Percentiles rank a stretch among this genome's conserved stretches.
Evolutionary conservation across 306 rosid species (phyloP).

Genomic region (Begonia loranthoides): DNA sequence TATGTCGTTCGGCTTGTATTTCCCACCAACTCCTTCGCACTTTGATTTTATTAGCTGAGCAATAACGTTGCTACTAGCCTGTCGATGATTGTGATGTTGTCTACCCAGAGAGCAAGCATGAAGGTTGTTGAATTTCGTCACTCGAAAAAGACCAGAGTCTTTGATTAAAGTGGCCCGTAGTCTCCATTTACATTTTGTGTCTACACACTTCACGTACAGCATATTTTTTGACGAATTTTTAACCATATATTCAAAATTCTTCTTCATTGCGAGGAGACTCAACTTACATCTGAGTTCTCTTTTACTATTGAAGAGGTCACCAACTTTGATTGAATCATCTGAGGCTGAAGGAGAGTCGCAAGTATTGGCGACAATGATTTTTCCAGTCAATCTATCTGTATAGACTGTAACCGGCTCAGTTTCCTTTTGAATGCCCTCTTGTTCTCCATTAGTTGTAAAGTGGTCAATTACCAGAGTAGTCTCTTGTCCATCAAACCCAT

Average conservation of each 20-base stretch:
- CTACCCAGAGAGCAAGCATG: neutral
- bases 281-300: neutral
- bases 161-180: neutral
- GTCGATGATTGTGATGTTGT: neutral
- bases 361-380: no score
- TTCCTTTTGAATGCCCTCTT: no score
- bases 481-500: no score
- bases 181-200: neutral
- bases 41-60: neutral
- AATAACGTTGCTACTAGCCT: neutral
- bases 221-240: neutral
- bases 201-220: neutral
- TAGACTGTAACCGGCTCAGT: no score
- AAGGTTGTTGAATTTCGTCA: neutral
- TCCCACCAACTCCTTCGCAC: neutral
- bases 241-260: slow-evolving; percentile 1
- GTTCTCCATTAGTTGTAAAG: no score
- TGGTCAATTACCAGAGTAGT: no score
- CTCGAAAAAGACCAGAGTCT: neutral
- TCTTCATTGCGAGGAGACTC: slow-evolving; percentile 2
- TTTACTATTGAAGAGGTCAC: neutral
- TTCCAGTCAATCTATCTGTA: no score
- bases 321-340: neutral
- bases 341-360: neutral
- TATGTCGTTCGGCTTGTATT: neutral